Evolutionary conservation across 805 yeast genomes (phyloP).

Genomic region (Saccharomyces kudriavzevii): DNA sequence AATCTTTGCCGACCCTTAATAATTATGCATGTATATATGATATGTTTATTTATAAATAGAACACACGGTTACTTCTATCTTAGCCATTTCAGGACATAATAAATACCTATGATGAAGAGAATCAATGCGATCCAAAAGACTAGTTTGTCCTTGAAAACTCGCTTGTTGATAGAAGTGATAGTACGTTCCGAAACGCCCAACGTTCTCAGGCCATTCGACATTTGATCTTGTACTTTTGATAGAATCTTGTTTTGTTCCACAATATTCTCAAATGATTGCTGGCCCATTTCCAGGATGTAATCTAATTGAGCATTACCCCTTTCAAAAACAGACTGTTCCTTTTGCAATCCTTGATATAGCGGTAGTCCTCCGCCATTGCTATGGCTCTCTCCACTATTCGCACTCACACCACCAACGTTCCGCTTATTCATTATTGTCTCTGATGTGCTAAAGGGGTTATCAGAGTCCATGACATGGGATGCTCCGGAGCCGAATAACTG

Average conservation of each 20-base stretch:
- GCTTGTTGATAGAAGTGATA: conserved; percentile 65
- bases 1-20: neutral
- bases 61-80: conserved; percentile 30
- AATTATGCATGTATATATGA: neutral
- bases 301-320: conserved; percentile 79
- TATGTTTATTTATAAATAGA: neutral
- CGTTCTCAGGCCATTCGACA: conserved; percentile 65
- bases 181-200: conserved; percentile 84
- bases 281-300: conserved; percentile 84
- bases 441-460: neutral
- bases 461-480: neutral
- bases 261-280: conserved; percentile 73
- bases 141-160: conserved; percentile 81
- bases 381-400: conserved; percentile 17
- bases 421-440: conserved; percentile 24
- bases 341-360: conserved; percentile 54
- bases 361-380: conserved; percentile 10
- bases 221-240: conserved; percentile 47
- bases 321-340: conserved; percentile 56
- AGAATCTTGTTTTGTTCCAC: conserved; percentile 76
- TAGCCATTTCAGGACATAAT: conserved; percentile 54
- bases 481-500: conserved; percentile 15
- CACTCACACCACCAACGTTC: conserved; percentile 14
- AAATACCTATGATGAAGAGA: conserved; percentile 57
- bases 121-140: conserved; percentile 71